phyloP scores from a whole-genome alignment of 352 stramenopile genomes.

The Phytophthora aleatoria region DNA sequence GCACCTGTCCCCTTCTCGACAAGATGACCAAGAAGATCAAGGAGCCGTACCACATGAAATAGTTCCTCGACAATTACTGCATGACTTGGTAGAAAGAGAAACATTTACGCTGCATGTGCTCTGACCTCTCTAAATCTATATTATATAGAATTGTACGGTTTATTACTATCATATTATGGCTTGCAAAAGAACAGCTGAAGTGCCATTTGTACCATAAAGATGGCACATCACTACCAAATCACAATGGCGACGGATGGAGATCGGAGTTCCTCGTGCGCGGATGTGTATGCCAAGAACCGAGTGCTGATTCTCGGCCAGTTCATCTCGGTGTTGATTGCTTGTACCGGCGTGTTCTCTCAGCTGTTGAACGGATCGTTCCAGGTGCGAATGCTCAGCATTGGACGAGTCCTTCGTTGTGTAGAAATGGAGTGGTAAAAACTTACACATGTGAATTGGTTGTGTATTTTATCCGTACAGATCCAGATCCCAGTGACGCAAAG shows the following conservation, averaged over 20 bases:
- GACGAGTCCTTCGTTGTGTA: constrained; percentile 28
- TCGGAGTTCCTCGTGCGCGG: constrained; percentile 7
- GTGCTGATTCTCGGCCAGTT: constrained; percentile 84
- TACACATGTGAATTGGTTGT: constrained; percentile 5
- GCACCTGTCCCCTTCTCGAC: constrained; percentile 67
- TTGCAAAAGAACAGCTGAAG: too few species aligned
- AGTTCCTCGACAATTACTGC: not conserved
- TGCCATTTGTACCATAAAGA: not conserved
- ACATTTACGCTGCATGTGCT: not conserved
- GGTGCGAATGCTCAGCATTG: constrained; percentile 26
- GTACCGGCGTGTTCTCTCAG: constrained; percentile 88
- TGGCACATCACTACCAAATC: not conserved
- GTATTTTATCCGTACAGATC: constrained; percentile 44
- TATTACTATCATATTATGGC: too few species aligned
- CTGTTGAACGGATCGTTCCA: constrained; percentile 80
- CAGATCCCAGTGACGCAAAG: constrained; percentile 80
- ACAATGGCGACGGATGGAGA: constrained; percentile 21
- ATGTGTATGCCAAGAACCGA: constrained; percentile 54
- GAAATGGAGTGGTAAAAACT: constrained; percentile 16
- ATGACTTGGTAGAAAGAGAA: too few species aligned
- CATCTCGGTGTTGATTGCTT: constrained; percentile 89
- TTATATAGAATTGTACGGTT: too few species aligned
- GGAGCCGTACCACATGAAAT: constrained; percentile 60
- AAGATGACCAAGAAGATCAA: constrained; percentile 82
- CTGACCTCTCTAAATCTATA: too few species aligned